Conservation (phyloP, 306 rosid species). For the Cotoneaster glaucophyllus region DNA sequence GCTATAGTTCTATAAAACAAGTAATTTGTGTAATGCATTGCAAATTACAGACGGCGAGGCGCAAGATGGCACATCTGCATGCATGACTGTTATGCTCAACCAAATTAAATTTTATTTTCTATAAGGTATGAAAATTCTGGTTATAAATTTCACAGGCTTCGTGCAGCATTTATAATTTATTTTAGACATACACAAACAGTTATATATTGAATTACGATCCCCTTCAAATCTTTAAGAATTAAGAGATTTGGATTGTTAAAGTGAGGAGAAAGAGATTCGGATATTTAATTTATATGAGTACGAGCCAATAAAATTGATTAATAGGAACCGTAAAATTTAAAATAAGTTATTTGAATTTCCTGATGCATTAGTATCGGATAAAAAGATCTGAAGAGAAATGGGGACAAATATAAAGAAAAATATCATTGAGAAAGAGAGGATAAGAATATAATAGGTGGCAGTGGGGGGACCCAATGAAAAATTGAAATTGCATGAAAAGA, state of each 20-base stretch:
- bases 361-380: too few relatives aligned
- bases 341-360: too few relatives aligned
- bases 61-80: not conserved
- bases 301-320: too few relatives aligned
- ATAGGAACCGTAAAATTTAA: too few relatives aligned
- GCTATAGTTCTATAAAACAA: not conserved
- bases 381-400: too few relatives aligned
- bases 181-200: not conserved
- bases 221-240: too few relatives aligned
- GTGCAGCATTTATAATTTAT: not conserved
- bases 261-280: too few relatives aligned
- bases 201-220: not conserved
- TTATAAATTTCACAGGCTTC: not conserved
- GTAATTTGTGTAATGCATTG: not conserved
- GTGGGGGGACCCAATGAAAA: conserved; percentile 2
- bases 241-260: too few relatives aligned
- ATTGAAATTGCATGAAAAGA: not conserved
- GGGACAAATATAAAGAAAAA: not conserved
- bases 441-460: conserved; percentile 19
- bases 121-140: not conserved
- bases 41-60: not conserved
- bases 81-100: not conserved
- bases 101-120: not conserved
- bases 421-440: not conserved
- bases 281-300: too few relatives aligned